Conservation (phyloP, 2,329 filamentous ascomycete genomes). For the Raffaelea deltoideospora region DNA sequence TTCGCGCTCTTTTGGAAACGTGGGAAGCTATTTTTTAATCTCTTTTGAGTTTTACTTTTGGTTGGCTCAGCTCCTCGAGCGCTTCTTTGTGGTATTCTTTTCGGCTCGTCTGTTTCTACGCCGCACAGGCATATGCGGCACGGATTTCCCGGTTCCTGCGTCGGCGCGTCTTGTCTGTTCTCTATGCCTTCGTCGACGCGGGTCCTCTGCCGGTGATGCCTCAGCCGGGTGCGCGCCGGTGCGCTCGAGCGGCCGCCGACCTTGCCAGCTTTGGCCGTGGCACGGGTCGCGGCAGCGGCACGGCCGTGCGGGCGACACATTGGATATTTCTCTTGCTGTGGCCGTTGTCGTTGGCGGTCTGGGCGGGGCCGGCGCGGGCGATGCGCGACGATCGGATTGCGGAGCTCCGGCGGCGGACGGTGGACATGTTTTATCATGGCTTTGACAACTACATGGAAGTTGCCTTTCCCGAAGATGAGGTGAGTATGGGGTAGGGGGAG, state of each 20-base stretch:
- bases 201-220: slow-evolving; percentile 28
- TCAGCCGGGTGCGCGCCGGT: slow-evolving; percentile 19
- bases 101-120: no score
- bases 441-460: slow-evolving; percentile 89
- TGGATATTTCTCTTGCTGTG: slow-evolving; percentile 12
- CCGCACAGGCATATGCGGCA: no score
- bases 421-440: slow-evolving; percentile 90
- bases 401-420: slow-evolving; percentile 42
- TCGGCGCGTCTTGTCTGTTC: not conserved
- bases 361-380: slow-evolving; percentile 22
- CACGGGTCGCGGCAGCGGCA: not conserved
- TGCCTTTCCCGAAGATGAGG: slow-evolving; percentile 92
- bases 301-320: not conserved
- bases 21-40: no score
- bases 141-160: no score
- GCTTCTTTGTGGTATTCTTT: no score
- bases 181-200: no score
- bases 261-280: not conserved
- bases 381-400: slow-evolving; percentile 42
- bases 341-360: slow-evolving; percentile 22
- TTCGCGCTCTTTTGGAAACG: no score
- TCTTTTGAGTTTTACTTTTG: no score
- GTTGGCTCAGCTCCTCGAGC: no score
- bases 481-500: no score
- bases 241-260: not conserved